Evolutionary conservation across 2,329 filamentous ascomycete species (phyloP).

Genomic region (Colletotrichum sidae): DNA sequence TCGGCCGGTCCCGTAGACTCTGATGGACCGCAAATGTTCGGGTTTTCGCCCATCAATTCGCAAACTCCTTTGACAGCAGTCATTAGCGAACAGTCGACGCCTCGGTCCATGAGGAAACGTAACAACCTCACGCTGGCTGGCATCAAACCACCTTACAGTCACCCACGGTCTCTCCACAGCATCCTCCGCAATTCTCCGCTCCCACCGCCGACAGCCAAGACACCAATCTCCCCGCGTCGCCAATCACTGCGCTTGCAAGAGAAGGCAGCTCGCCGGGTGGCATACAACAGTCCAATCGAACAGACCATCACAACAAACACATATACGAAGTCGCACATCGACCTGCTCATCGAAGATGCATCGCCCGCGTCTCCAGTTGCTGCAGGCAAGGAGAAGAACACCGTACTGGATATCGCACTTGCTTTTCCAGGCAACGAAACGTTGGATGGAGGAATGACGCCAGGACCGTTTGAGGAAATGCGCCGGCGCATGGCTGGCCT

Average conservation of each 20-base stretch:
- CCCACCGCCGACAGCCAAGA: slow-evolving; percentile 61
- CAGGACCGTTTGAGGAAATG: slow-evolving; percentile 74
- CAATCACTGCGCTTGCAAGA: slow-evolving; percentile 67
- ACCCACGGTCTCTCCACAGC: slow-evolving; percentile 69
- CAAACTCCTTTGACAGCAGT: slow-evolving; percentile 35
- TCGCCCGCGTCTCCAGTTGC: slow-evolving; percentile 59
- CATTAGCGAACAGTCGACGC: slow-evolving; percentile 32
- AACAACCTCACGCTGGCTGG: slow-evolving; percentile 46
- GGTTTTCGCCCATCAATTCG: slow-evolving; percentile 54
- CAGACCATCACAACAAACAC: slow-evolving; percentile 73
- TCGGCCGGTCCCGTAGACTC: slow-evolving; percentile 64
- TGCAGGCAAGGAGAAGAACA: slow-evolving; percentile 49
- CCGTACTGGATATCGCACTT: slow-evolving; percentile 60
- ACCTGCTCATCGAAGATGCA: slow-evolving; percentile 69
- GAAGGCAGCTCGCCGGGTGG: slow-evolving; percentile 66
- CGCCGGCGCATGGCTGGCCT: slow-evolving; percentile 66
- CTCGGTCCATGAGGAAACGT: slow-evolving; percentile 52
- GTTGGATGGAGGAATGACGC: slow-evolving; percentile 71
- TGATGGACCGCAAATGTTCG: slow-evolving; percentile 56
- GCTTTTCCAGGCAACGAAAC: slow-evolving; percentile 66
- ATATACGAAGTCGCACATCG: slow-evolving; percentile 73
- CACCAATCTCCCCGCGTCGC: slow-evolving; percentile 64
- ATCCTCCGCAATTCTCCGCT: slow-evolving; percentile 76
- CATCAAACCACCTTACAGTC: slow-evolving; percentile 65
- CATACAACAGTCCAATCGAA: slow-evolving; percentile 71